These are phyloP conservation scores for Asterella californica DNA, from an alignment of 225 moss, liverwort and hornwort species.

Conservation along the genomic window DNA sequence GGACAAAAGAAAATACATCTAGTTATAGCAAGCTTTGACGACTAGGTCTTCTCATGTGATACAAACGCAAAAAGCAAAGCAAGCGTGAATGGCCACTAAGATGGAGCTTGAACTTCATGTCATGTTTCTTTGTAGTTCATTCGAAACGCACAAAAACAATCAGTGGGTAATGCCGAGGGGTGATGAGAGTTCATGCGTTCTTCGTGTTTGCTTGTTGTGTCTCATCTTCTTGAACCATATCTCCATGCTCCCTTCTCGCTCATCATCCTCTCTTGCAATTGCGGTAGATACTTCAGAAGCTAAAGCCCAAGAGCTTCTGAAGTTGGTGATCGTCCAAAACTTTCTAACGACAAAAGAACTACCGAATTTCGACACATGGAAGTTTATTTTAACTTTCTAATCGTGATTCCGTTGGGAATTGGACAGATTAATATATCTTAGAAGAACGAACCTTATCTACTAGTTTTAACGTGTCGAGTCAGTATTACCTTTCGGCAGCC, in stretches of 20 bases:
- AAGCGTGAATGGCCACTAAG: background rate
- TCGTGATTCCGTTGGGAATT: no score
- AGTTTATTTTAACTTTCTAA: background rate
- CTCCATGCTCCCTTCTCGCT: slow-evolving; percentile 1
- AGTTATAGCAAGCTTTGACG: no score
- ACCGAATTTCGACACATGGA: background rate
- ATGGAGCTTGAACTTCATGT: background rate
- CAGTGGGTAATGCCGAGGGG: background rate
- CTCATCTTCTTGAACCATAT: background rate
- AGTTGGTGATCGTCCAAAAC: background rate
- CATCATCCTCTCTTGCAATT: no score
- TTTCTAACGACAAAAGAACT: background rate
- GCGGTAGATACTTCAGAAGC: no score
- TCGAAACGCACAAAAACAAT: background rate
- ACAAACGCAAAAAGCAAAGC: background rate
- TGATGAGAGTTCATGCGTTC: background rate
- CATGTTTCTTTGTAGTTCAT: background rate
- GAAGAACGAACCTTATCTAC: background rate
- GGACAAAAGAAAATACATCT: no score
- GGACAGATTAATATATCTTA: no score
- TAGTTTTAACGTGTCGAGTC: background rate
- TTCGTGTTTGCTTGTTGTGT: background rate
- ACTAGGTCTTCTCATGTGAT: background rate
- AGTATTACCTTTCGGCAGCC: background rate
- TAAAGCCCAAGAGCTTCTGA: background rate